Evolutionary conservation across 1,139 yeast species (phyloP).

Genomic region (Nakaseomyces kungkrabaensis): DNA sequence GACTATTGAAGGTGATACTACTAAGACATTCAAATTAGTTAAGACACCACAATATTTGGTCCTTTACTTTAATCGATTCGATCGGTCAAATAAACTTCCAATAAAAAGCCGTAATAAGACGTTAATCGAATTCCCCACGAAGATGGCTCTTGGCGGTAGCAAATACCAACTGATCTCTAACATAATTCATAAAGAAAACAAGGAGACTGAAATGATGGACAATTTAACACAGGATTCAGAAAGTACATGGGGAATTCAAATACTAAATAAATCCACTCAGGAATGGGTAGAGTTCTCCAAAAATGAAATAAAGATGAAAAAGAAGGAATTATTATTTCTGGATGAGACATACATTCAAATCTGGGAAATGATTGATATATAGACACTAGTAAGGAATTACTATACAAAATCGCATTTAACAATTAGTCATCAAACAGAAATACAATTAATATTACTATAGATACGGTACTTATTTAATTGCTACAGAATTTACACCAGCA

Average conservation of each 20-base stretch:
- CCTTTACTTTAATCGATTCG: constrained; percentile 48
- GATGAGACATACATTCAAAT: constrained; percentile 57
- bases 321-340: constrained; percentile 51
- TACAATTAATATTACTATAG: neutral
- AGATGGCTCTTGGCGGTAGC: constrained; percentile 16
- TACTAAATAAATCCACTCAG: constrained; percentile 34
- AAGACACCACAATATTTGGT: constrained; percentile 46
- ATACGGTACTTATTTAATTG: constrained; percentile 44
- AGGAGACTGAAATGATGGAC: constrained; percentile 5
- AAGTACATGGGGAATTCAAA: constrained; percentile 44
- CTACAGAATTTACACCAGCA: constrained; percentile 80
- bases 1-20: constrained; percentile 12
- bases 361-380: constrained; percentile 40
- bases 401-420: neutral
- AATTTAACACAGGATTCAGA: constrained; percentile 23
- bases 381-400: constrained; percentile 1
- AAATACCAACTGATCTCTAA: constrained; percentile 43
- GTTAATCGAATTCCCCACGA: constrained; percentile 50
- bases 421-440: neutral
- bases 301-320: constrained; percentile 37
- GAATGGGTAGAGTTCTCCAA: constrained; percentile 55
- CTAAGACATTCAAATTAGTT: constrained; percentile 32
- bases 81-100: constrained; percentile 30
- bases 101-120: constrained; percentile 47
- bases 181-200: constrained; percentile 37